phyloP scores from a whole-genome alignment of 352 stramenopile species.

The Globisporangium paddicum region DNA sequence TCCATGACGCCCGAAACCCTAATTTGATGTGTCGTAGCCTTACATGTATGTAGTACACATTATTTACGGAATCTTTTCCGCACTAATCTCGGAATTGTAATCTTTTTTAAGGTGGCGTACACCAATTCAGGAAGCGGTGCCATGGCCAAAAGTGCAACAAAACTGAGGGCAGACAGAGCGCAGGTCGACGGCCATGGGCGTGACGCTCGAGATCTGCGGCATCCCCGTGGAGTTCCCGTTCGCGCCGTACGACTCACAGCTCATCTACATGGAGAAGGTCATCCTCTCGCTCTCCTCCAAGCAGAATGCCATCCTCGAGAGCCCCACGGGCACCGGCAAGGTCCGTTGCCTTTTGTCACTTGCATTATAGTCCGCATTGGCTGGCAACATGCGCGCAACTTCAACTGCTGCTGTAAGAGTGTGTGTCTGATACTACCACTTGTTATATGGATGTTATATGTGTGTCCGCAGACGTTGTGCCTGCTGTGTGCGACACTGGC shows the following conservation, averaged over 20 bases:
- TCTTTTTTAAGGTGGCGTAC: neutral
- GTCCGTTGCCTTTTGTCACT: conserved; percentile 18
- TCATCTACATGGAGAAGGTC: conserved; percentile 97
- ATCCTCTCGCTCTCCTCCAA: conserved; percentile 86
- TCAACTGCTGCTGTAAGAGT: neutral
- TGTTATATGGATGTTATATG: neutral
- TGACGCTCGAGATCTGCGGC: conserved; percentile 81
- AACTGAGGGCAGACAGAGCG: neutral
- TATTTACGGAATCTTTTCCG: neutral
- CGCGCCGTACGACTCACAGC: conserved; percentile 95
- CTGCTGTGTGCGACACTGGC: conserved; percentile 94
- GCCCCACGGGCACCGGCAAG: conserved; percentile 97
- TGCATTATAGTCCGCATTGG: too few species aligned
- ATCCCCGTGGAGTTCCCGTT: conserved; percentile 96
- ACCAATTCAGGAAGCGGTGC: conserved; percentile 1
- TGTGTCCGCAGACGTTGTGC: conserved; percentile 88
- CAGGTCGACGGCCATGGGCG: conserved; percentile 18
- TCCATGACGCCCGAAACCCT: neutral
- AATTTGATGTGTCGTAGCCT: neutral
- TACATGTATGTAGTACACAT: neutral
- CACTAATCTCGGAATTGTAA: neutral
- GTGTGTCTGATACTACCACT: neutral
- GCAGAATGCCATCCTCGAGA: conserved; percentile 97
- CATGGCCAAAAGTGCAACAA: conserved; percentile 3
- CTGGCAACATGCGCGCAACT: neutral